Base-by-base conservation (phyloP, 2,329 filamentous ascomycete species). In the Zalaria sp. region DNA sequence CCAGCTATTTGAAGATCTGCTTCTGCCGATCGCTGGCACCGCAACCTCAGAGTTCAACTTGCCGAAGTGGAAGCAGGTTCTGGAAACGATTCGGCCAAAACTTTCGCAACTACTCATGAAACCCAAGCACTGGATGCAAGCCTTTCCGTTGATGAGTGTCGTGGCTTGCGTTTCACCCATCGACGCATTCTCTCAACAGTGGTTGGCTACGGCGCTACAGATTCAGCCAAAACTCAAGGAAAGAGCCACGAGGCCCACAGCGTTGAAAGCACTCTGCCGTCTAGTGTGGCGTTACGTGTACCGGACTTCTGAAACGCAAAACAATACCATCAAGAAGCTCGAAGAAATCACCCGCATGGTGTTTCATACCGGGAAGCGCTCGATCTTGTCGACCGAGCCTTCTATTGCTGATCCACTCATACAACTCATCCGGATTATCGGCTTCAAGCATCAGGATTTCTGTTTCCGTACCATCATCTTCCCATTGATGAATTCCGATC, bases 261-360 rank as follows among this genome's bases (percentile, higher is more conserved):
- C 87, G 43, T 71, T 98, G 25, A 85, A 94, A 56, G 87, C 89
- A 9, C 80, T 95, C 39, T 93, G 88, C 34, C 80, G 89, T 41
- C 67, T 98, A 26, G 71, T 94, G 4, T 98, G 91, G 91, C 89
- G 87, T 0, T 96, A 95, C 59, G 70, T 98, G 3, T 94, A 93
- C 59, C 80, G 89, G 9, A 79, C 79, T 38, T 77, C 75, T 4
- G 91, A 98, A 47, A 72, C 77, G 6, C 66, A 74, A 1, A 75
- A 78, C 42, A 71, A 71, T 27, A 79, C 81, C 3, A 69, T 77
- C 34, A 79, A 83, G 47, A 95, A 91, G 58, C 68, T 96, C 11
- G 89, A 98, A 49, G 89, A 96, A 49, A 80, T 96, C 18, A 75
- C 93, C 49, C 83, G 81, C 53, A 72, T 94, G 51, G 77, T 94